Evolutionary conservation across 1,284 basidiomycete species (phyloP).

Genomic region (Agroathelia rolfsii): DNA sequence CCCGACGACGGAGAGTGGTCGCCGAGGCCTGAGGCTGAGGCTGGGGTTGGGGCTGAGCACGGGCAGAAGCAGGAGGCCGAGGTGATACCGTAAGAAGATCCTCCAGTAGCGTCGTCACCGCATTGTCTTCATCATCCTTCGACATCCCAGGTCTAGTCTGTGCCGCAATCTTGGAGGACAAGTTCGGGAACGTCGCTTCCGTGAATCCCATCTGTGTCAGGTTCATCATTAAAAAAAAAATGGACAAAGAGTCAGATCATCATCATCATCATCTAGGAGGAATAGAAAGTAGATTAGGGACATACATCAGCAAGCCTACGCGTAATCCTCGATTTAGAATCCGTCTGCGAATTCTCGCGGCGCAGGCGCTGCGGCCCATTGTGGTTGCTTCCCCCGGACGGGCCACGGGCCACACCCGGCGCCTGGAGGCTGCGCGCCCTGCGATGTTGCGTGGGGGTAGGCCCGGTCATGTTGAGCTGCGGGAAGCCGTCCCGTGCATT

Average conservation of each 20-base stretch:
- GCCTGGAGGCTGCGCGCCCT: too few relatives aligned
- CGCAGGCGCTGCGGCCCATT: constrained; percentile 19
- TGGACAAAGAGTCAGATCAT: constrained; percentile 9
- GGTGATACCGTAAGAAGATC: constrained; percentile 37
- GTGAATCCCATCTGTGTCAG: constrained; percentile 61
- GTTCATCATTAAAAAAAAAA: constrained; percentile 10
- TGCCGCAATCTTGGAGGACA: constrained; percentile 38
- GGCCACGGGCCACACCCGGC: too few relatives aligned
- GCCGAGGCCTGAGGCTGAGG: too few relatives aligned
- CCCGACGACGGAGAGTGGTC: too few relatives aligned
- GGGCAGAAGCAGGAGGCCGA: constrained; percentile 24
- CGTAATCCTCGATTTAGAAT: constrained; percentile 33
- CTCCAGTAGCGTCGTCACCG: constrained; percentile 56
- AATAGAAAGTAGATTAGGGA: constrained; percentile 11
- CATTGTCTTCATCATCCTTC: constrained; percentile 49
- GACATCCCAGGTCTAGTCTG: constrained; percentile 19
- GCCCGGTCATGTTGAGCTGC: constrained; percentile 43
- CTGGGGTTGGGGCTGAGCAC: too few relatives aligned
- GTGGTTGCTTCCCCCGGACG: too few relatives aligned
- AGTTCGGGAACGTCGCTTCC: constrained; percentile 38
- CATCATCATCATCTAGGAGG: constrained; percentile 11
- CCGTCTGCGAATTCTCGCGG: constrained; percentile 24
- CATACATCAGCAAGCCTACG: constrained; percentile 42
- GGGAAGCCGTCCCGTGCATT: constrained; percentile 50
- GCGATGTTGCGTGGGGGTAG: too few relatives aligned